Percentiles rank a stretch among this genome's conserved stretches.
Conservation (phyloP, 345 rosid species). For the Salix udensis region DNA sequence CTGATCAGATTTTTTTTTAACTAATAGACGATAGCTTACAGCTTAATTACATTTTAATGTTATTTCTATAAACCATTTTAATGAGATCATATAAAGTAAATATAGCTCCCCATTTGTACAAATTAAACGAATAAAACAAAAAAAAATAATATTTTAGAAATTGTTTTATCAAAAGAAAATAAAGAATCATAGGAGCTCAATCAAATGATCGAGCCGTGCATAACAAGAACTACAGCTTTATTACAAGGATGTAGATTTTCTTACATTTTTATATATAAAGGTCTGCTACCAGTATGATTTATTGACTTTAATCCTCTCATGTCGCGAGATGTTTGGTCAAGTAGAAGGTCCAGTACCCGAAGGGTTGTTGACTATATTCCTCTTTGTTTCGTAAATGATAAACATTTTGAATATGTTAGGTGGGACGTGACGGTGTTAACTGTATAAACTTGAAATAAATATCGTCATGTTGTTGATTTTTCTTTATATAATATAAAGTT, state of each 20-base stretch:
- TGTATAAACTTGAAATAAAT: not conserved
- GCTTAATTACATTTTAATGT: too few species aligned
- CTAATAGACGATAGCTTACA: too few species aligned
- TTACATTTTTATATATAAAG: not conserved
- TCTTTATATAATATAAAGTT: not conserved
- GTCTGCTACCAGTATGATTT: conserved; percentile 11
- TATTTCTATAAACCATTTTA: too few species aligned
- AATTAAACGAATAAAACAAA: too few species aligned
- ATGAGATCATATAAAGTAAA: too few species aligned
- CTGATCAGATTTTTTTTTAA: too few species aligned
- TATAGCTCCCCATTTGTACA: too few species aligned
- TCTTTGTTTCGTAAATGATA: not conserved
- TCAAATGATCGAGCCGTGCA: too few species aligned
- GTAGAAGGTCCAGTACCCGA: too few species aligned
- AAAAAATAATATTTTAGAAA: not conserved
- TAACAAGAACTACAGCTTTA: too few species aligned
- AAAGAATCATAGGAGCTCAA: not conserved
- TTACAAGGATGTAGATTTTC: too few species aligned
- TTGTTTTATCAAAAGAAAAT: not conserved
- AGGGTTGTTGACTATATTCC: conserved; percentile 5
- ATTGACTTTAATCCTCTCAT: conserved; percentile 8
- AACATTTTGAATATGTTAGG: not conserved
- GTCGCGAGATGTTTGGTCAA: too few species aligned
- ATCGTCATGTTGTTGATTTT: not conserved
- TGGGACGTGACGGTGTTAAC: conserved; percentile 12